Evolutionary conservation across 371 early-diverging fungal genomes (phyloP).

Genomic region (Actinomortierella ambigua): DNA sequence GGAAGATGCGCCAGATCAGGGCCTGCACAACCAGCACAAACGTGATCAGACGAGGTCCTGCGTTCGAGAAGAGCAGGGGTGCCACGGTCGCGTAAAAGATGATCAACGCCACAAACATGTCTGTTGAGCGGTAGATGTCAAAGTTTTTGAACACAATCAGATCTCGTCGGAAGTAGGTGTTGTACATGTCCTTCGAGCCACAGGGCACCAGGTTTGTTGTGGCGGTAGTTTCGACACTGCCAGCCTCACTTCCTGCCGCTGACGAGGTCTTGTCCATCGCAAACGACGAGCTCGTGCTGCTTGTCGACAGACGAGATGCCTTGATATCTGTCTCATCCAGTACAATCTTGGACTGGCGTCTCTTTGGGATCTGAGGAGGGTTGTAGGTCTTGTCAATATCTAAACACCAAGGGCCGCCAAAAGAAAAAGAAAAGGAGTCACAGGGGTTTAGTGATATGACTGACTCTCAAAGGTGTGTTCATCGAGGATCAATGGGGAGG

Average conservation of each 20-base stretch:
- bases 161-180: conserved; percentile 80
- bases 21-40: conserved; percentile 70
- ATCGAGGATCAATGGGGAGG: no score
- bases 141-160: conserved; percentile 89
- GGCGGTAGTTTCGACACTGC: conserved; percentile 19
- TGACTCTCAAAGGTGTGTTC: no score
- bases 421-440: background rate
- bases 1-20: conserved; percentile 84
- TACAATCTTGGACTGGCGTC: conserved; percentile 38
- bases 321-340: conserved; percentile 24
- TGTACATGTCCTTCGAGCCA: conserved; percentile 48
- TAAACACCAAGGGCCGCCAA: no score
- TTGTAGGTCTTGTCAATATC: conserved; percentile 94
- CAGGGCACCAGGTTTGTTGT: conserved; percentile 43
- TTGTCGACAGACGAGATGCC: conserved; percentile 17
- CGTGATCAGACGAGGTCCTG: conserved; percentile 46
- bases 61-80: conserved; percentile 62
- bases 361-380: conserved; percentile 61
- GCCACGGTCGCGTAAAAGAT: conserved; percentile 74
- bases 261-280: conserved; percentile 4
- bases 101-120: conserved; percentile 77
- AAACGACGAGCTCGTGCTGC: conserved; percentile 4
- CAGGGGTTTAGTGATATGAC: no score
- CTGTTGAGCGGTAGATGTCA: conserved; percentile 84
- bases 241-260: conserved; percentile 22